Evolutionary conservation across 2,329 filamentous ascomycete genomes (phyloP).

Genomic region (Parascedosporium putredinis): DNA sequence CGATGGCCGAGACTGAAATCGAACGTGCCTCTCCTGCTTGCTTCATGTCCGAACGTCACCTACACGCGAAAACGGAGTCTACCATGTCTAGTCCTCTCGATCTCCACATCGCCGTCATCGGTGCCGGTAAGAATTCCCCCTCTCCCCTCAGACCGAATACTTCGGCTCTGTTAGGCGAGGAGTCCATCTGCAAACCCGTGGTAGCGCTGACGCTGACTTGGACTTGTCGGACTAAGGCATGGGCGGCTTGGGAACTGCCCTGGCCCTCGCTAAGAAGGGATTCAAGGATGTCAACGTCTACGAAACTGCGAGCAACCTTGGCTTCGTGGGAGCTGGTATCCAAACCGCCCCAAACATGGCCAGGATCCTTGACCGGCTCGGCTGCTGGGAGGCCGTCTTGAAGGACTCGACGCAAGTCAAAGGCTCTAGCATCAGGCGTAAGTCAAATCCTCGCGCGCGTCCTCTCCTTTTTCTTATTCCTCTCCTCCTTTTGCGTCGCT

Average conservation of each 20-base stretch:
- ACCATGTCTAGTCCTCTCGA: conserved; percentile 13
- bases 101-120: conserved; percentile 38
- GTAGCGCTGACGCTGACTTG: too few species aligned
- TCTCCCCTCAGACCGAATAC: not conserved
- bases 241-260: conserved; percentile 63
- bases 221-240: too few species aligned
- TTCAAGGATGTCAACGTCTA: conserved; percentile 66
- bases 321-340: conserved; percentile 77
- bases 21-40: conserved; percentile 8
- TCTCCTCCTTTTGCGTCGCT: not conserved
- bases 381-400: conserved; percentile 62
- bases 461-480: not conserved
- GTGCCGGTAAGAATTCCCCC: conserved; percentile 30
- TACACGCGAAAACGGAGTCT: not conserved
- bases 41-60: conserved; percentile 6
- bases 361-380: conserved; percentile 61
- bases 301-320: conserved; percentile 61
- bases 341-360: conserved; percentile 78
- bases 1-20: conserved; percentile 10
- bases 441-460: conserved; percentile 16
- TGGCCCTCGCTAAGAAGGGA: conserved; percentile 65
- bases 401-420: conserved; percentile 60
- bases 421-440: conserved; percentile 62
- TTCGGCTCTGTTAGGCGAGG: not conserved
- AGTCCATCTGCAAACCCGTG: too few species aligned